These are phyloP conservation scores for Debaryomycetaceae sp. DNA, from an alignment of 1,139 yeast genomes.

Conservation along the genomic window DNA sequence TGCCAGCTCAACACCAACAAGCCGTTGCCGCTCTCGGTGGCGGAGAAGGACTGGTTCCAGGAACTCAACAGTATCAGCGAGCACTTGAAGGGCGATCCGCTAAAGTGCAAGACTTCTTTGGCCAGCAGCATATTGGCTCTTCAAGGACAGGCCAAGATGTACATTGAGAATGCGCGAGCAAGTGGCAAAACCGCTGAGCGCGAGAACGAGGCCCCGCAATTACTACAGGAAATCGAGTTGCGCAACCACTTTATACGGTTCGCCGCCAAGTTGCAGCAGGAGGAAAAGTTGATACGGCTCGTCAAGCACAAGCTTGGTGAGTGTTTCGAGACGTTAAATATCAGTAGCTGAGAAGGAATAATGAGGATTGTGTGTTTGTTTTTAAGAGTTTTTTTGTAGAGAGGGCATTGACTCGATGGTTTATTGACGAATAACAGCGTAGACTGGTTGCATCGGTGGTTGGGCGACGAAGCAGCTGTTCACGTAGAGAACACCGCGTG, in stretches of 20 bases:
- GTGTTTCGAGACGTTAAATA: constrained; percentile 1
- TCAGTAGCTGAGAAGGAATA: background rate
- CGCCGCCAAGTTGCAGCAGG: constrained; percentile 11
- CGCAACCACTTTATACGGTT: constrained; percentile 10
- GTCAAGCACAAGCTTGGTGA: constrained; percentile 9
- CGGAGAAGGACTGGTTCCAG: constrained; percentile 26
- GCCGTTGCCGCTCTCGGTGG: constrained; percentile 22
- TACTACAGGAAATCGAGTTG: constrained; percentile 10
- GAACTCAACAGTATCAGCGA: constrained; percentile 21
- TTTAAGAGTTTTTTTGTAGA: too few relatives aligned
- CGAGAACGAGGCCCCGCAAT: constrained; percentile 1
- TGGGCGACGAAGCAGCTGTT: too few relatives aligned
- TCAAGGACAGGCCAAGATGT: constrained; percentile 9
- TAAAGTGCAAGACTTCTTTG: constrained; percentile 3
- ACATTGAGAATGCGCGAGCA: constrained; percentile 1
- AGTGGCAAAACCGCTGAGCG: background rate
- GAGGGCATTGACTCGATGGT: too few relatives aligned
- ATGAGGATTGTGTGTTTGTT: too few relatives aligned
- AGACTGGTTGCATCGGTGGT: too few relatives aligned
- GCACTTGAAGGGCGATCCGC: constrained; percentile 4
- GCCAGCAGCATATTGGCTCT: constrained; percentile 6
- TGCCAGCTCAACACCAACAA: constrained; percentile 11
- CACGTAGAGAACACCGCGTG: too few relatives aligned
- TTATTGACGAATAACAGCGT: too few relatives aligned
- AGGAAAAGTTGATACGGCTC: constrained; percentile 8